Conservation (phyloP, 805 yeast species). For the Myxozyma lipomycoides region DNA sequence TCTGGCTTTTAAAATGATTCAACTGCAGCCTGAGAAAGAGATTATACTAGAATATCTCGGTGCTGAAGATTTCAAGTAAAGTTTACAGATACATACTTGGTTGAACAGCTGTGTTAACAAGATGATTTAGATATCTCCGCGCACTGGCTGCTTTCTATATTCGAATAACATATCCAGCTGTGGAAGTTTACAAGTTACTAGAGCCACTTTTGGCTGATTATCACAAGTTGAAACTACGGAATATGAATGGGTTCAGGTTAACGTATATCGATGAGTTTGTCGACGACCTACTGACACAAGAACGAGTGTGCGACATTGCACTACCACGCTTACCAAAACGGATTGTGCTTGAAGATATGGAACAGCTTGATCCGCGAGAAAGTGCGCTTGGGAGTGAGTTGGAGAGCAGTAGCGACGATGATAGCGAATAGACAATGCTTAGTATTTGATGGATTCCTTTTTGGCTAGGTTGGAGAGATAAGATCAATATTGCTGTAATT, state of each 20-base stretch:
- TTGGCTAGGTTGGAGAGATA: constrained; percentile 11
- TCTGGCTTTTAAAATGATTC: constrained; percentile 69
- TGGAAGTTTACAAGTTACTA: constrained; percentile 47
- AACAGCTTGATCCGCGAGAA: constrained; percentile 35
- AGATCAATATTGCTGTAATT: no score
- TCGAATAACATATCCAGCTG: constrained; percentile 44
- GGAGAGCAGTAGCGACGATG: constrained; percentile 30
- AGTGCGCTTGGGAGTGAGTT: constrained; percentile 41
- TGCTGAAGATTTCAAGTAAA: constrained; percentile 67
- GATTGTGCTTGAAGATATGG: constrained; percentile 38
- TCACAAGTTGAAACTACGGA: constrained; percentile 58
- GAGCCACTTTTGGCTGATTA: constrained; percentile 61
- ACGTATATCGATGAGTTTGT: constrained; percentile 69
- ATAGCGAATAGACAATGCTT: constrained; percentile 5
- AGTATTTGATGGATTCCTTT: neutral
- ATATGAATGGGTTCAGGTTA: constrained; percentile 41
- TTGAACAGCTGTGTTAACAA: neutral
- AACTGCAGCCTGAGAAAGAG: constrained; percentile 63
- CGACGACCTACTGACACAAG: constrained; percentile 54
- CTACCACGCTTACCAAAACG: constrained; percentile 57
- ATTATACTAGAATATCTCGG: constrained; percentile 51
- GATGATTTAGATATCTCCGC: constrained; percentile 44
- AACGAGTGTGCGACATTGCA: constrained; percentile 67
- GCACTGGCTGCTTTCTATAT: constrained; percentile 64
- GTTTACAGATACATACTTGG: neutral